A percentile compares a stretch with the other conserved stretches of the same genome.
These are phyloP conservation scores for Anthracocystis walkeri DNA, from an alignment of 1,284 basidiomycete genomes.

Conservation along the genomic window DNA sequence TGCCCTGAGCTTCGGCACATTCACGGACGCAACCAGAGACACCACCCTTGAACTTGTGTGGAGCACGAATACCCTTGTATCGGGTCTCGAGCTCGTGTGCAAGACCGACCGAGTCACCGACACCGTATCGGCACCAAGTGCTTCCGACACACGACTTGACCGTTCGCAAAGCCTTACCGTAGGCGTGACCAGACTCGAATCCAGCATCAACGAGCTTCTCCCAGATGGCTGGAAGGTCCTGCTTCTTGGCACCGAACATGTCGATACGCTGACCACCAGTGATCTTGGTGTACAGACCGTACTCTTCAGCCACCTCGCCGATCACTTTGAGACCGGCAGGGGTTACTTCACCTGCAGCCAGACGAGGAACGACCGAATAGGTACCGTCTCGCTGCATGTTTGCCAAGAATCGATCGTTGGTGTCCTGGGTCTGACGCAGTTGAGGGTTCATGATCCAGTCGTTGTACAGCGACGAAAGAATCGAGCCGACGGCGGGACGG, in stretches of 20 bases:
- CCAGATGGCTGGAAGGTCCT: conserved; percentile 83
- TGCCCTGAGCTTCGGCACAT: conserved; percentile 76
- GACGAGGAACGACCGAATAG: conserved; percentile 80
- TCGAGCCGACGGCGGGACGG: conserved; percentile 78
- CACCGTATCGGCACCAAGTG: conserved; percentile 80
- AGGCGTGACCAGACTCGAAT: conserved; percentile 82
- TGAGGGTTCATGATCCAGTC: conserved; percentile 77
- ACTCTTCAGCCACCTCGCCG: conserved; percentile 79
- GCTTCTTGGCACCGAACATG: conserved; percentile 80
- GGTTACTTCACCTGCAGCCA: conserved; percentile 78
- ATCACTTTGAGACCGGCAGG: conserved; percentile 79
- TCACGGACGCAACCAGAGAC: conserved; percentile 75
- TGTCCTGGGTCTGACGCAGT: conserved; percentile 80
- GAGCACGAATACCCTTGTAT: conserved; percentile 78
- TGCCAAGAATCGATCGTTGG: conserved; percentile 77
- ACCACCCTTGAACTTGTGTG: conserved; percentile 83
- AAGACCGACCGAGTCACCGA: conserved; percentile 81
- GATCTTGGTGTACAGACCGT: conserved; percentile 73
- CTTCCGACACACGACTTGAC: conserved; percentile 76
- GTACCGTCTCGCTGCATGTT: conserved; percentile 83
- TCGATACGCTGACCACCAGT: conserved; percentile 76
- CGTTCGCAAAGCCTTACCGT: conserved; percentile 76
- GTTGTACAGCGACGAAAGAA: conserved; percentile 79
- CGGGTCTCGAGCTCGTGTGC: conserved; percentile 80
- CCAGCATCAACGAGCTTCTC: conserved; percentile 77